These are phyloP conservation scores for Stachybotrys chartarum DNA, from an alignment of 2,329 filamentous ascomycete species.

Conservation along the genomic window DNA sequence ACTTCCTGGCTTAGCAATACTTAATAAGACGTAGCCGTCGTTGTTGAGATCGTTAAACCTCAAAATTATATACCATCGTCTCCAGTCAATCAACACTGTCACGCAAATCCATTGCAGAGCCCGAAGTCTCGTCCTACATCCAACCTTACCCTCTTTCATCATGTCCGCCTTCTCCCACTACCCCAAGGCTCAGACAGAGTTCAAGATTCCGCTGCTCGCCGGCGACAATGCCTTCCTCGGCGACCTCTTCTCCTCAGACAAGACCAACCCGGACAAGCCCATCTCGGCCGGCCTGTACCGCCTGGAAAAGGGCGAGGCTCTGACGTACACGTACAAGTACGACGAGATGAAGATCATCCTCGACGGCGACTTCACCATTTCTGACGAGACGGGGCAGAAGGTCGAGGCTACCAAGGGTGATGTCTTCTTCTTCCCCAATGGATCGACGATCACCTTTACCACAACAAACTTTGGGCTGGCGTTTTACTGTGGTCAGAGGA, in stretches of 20 bases:
- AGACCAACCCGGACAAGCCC: constrained; percentile 48
- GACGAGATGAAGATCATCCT: constrained; percentile 71
- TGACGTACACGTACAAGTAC: constrained; percentile 63
- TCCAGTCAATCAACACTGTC: too few relatives aligned
- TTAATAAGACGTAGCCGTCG: too few relatives aligned
- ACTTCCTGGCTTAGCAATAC: too few relatives aligned
- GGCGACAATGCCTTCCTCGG: constrained; percentile 63
- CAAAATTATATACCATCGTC: too few relatives aligned
- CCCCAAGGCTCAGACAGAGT: constrained; percentile 49
- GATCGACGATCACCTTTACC: constrained; percentile 57
- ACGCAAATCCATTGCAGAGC: too few relatives aligned
- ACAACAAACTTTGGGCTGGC: constrained; percentile 54
- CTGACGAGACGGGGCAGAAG: constrained; percentile 52
- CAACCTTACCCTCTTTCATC: too few relatives aligned
- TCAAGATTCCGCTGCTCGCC: constrained; percentile 58
- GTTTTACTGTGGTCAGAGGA: constrained; percentile 44
- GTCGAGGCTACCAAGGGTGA: constrained; percentile 55
- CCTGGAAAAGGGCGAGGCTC: constrained; percentile 58
- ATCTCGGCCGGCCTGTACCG: constrained; percentile 60
- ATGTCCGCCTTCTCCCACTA: constrained; percentile 18
- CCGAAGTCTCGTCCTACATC: too few relatives aligned
- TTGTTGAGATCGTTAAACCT: too few relatives aligned
- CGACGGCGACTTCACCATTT: constrained; percentile 59
- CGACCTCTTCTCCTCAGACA: constrained; percentile 51
- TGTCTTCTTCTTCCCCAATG: constrained; percentile 63